A percentile compares a stretch with the other conserved stretches of the same genome.
Evolutionary conservation across 768 basidiomycete species (phyloP).

Genomic region (Hebeloma cylindrosporum): DNA sequence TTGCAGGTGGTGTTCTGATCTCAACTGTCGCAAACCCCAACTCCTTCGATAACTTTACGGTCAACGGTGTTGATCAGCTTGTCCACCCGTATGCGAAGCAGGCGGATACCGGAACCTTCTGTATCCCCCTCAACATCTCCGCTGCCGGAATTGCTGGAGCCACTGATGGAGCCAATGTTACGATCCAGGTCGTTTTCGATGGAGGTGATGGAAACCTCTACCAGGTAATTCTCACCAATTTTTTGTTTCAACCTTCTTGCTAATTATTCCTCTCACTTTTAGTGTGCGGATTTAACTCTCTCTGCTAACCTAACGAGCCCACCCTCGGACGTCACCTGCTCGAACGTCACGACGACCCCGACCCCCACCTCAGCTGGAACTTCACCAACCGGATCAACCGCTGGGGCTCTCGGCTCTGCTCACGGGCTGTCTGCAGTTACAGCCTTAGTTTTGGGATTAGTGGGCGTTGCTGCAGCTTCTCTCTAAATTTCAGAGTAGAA

Average conservation of each 20-base stretch:
- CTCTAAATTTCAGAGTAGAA: conserved; percentile 11
- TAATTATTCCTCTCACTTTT: conserved; percentile 22
- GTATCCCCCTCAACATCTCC: conserved; percentile 62
- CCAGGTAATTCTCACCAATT: conserved; percentile 48
- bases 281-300: conserved; percentile 79
- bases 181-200: conserved; percentile 59
- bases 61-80: conserved; percentile 29
- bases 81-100: conserved; percentile 48
- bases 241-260: background rate
- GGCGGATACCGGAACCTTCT: conserved; percentile 54
- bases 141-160: conserved; percentile 43
- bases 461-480: conserved; percentile 21
- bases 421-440: conserved; percentile 12
- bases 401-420: conserved; percentile 6
- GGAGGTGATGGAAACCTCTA: conserved; percentile 71
- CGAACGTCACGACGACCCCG: conserved; percentile 29
- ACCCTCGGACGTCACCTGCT: conserved; percentile 42
- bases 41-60: conserved; percentile 60
- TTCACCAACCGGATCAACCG: conserved; percentile 9
- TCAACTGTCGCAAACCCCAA: conserved; percentile 62
- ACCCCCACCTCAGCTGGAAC: conserved; percentile 11
- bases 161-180: conserved; percentile 65
- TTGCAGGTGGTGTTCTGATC: conserved; percentile 50
- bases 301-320: conserved; percentile 42
- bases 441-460: conserved; percentile 21